These are phyloP conservation scores for Tieghemiomyces parasiticus DNA, from an alignment of 192 early-diverging fungal genomes.

Conservation along the genomic window DNA sequence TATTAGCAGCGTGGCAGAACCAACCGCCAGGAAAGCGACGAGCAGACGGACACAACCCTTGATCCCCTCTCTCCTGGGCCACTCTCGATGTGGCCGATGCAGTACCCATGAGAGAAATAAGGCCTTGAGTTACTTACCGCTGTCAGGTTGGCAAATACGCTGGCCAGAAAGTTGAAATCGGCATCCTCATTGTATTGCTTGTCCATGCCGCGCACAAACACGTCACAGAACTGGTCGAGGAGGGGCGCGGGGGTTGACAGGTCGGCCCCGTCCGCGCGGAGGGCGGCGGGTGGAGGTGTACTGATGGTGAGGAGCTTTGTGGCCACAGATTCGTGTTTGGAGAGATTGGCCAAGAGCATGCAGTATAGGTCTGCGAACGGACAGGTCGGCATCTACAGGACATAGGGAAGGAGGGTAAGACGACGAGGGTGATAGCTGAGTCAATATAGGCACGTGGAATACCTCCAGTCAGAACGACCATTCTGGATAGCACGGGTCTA, in stretches of 20 bases:
- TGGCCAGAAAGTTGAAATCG: conserved; percentile 70
- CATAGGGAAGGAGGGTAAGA: too few species aligned
- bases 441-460: too few species aligned
- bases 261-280: conserved; percentile 16
- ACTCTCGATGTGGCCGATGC: too few species aligned
- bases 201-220: conserved; percentile 72
- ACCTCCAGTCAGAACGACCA: too few species aligned
- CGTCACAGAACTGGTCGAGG: conserved; percentile 79
- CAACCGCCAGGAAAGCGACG: too few species aligned
- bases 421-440: too few species aligned
- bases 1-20: too few species aligned
- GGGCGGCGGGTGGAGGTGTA: conserved; percentile 8
- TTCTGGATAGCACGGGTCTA: too few species aligned
- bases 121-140: conserved; percentile 25
- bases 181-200: conserved; percentile 66
- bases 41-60: too few species aligned
- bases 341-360: conserved; percentile 86
- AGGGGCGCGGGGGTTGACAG: conserved; percentile 21
- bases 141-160: conserved; percentile 84
- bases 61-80: too few species aligned
- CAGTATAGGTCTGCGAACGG: conserved; percentile 58
- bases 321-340: conserved; percentile 48
- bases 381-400: conserved; percentile 39
- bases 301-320: conserved; percentile 33
- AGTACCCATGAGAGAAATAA: not conserved